Conservation (phyloP, 305 asterid species). For the Caryopteris hybrid region DNA sequence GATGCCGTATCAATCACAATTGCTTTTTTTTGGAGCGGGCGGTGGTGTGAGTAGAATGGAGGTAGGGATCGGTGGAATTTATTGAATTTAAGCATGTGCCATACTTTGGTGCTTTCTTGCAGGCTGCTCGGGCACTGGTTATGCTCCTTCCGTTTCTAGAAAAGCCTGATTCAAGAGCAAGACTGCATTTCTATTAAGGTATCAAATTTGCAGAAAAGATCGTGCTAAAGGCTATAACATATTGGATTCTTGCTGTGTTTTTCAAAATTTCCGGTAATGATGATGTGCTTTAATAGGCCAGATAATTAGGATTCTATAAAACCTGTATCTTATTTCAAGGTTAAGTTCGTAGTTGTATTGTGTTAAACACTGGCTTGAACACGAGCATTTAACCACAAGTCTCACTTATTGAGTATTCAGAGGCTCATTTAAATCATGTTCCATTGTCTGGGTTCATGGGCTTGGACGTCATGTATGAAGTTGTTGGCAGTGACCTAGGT, state of each 20-base stretch:
- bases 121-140: neutral
- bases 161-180: slow-evolving; percentile 13
- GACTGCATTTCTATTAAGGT: slow-evolving; percentile 12
- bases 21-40: neutral
- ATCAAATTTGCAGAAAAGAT: neutral
- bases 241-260: neutral
- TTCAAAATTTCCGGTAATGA: neutral
- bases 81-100: slow-evolving; percentile 6
- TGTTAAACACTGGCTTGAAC: neutral
- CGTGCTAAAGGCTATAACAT: neutral
- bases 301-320: neutral
- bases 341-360: neutral
- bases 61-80: slow-evolving; percentile 10
- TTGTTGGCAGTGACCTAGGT: neutral
- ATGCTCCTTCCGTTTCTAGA: neutral
- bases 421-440: neutral
- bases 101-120: neutral
- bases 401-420: neutral
- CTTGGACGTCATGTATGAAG: too few relatives aligned
- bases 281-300: neutral
- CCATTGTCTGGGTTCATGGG: slow-evolving; percentile 6
- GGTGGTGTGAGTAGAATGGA: neutral
- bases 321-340: neutral
- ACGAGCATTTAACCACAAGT: slow-evolving; percentile 5
- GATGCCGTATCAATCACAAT: slow-evolving; percentile 1